phyloP scores from a whole-genome alignment of 345 rosid species.

The Aurinia saxatilis region DNA sequence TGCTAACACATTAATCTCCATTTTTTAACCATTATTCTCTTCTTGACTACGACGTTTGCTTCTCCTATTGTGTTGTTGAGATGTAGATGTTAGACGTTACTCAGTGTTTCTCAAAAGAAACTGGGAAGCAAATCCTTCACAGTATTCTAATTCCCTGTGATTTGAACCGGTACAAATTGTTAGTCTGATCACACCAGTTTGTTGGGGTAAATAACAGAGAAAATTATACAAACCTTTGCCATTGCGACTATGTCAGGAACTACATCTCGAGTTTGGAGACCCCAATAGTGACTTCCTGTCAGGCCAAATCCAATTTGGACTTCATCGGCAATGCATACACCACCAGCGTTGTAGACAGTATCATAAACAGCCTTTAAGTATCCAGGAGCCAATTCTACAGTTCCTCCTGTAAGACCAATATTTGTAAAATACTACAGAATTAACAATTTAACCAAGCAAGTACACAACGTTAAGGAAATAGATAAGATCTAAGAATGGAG shows the following conservation, averaged over 20 bases:
- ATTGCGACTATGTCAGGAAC: conserved; percentile 92
- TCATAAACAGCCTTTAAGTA: conserved; percentile 76
- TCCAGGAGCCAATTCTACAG: conserved; percentile 94
- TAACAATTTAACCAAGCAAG: too few relatives aligned
- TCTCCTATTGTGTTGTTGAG: too few relatives aligned
- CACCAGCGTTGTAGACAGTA: conserved; percentile 75
- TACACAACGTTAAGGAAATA: too few relatives aligned
- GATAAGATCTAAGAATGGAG: too few relatives aligned
- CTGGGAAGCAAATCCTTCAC: too few relatives aligned
- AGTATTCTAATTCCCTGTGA: conserved; percentile 84
- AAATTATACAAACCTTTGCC: conserved; percentile 68
- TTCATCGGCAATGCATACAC: conserved; percentile 93
- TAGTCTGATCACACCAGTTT: neutral
- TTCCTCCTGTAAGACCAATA: too few relatives aligned
- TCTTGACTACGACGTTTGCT: too few relatives aligned
- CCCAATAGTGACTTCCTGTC: conserved; percentile 95
- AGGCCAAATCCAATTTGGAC: conserved; percentile 95
- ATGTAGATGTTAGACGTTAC: too few relatives aligned
- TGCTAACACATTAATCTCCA: too few relatives aligned
- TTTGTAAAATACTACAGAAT: too few relatives aligned
- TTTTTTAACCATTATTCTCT: too few relatives aligned
- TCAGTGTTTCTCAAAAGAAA: too few relatives aligned
- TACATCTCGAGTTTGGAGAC: conserved; percentile 85
- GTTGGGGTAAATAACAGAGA: neutral
- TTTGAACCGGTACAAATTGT: neutral